Conservation (phyloP, 2,329 filamentous ascomycete species). For the Ascochyta viciae-villosae region DNA sequence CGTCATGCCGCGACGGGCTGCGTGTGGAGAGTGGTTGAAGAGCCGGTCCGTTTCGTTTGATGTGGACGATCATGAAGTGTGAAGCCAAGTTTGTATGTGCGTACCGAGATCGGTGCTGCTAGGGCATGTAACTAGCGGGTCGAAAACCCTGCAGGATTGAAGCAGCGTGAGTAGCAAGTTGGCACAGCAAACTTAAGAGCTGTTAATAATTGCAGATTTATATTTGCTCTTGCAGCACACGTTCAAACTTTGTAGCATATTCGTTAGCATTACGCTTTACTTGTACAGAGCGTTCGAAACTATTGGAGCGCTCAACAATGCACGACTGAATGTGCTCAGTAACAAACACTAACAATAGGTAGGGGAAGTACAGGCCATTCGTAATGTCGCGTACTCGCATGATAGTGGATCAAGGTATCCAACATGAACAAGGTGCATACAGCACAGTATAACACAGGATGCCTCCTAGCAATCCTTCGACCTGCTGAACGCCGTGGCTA, state of each 20-base stretch:
- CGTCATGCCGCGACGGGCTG: constrained; percentile 11
- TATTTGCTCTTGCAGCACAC: not conserved
- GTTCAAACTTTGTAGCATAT: not conserved
- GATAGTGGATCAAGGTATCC: constrained; percentile 11
- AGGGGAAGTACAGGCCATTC: not conserved
- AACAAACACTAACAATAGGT: constrained; percentile 29
- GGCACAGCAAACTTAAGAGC: too few species aligned
- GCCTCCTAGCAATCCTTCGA: not conserved
- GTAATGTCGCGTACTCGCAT: too few species aligned
- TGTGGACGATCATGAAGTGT: constrained; percentile 13
- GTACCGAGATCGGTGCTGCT: not conserved
- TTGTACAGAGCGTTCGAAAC: not conserved
- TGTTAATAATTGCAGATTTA: not conserved
- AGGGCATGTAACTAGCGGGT: not conserved
- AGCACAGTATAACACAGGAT: not conserved
- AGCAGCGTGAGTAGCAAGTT: too few species aligned
- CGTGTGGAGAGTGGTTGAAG: not conserved
- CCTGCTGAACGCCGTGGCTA: constrained; percentile 4
- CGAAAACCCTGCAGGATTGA: not conserved
- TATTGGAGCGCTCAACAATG: not conserved
- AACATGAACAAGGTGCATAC: constrained; percentile 9
- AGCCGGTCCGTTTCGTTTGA: constrained; percentile 5
- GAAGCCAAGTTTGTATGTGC: not conserved
- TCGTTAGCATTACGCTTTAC: not conserved
- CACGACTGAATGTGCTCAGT: not conserved